Evolutionary conservation across 306 rosid genomes (phyloP), one percentile per base, ranked within the genome.

Genomic region (Cyamopsis tetragonoloba): DNA sequence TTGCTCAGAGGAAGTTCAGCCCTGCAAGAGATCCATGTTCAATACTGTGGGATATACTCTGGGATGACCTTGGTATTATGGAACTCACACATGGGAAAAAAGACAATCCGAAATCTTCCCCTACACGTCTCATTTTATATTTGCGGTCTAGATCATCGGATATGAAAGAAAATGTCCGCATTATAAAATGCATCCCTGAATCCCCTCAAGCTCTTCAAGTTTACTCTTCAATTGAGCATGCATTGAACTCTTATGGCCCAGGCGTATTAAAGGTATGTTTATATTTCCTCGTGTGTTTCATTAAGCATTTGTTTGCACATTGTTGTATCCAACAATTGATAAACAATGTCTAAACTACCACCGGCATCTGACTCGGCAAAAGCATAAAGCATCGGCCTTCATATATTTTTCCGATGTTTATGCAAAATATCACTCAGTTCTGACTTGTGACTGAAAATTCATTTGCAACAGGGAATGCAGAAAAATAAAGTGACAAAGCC

Each of bases 1-100:
- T 93, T 78, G 92, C 56, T 66, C 97, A 90, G 84, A 90, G 93
- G 81, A 93, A 85, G 83, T 93, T 93, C 89, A 88, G 84, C 89
- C 92, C 96, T 0, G 96, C 87, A n/a, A 90, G 77, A 83, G 99
- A 93, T 85, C 87, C 99, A 7, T 93, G 99, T 82, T 90, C 99
- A 3, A 75, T 93, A 53, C 39, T 83, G 66, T 93, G 99, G 99
- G 99, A 93, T 74, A 89, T 90, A 59, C 77, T 82, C 69, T 93
- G 95, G 96, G 86, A 87, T 73, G 84, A 86, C 79, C 89, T 90
- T 15, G 81, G 69, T 59, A 75, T 83, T 1, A 93, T 93, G 97
- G 96, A 88, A 75, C 64, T 83, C 72, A 60, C 87, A 17, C 83
- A 81, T 37, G 90, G 97, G 47, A 85, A 90, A 83, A 93, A 93